Evolutionary conservation across 306 rosid species (phyloP).

Genomic region (Quercus dentata): DNA sequence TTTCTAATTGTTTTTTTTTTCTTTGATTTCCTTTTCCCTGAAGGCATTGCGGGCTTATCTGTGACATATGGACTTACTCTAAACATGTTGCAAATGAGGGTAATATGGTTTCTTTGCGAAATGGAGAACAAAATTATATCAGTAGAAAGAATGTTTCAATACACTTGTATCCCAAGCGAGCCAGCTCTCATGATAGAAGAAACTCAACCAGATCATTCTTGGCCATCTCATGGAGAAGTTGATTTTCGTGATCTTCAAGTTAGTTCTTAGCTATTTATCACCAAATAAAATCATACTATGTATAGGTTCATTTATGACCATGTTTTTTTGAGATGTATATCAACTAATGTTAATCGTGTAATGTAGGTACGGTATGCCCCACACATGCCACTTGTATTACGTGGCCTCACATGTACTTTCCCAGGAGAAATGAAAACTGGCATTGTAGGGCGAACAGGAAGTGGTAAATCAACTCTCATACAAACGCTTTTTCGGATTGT

Average conservation of each 20-base stretch:
- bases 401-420: conserved; percentile 47
- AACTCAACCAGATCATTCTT: conserved; percentile 30
- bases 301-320: not conserved
- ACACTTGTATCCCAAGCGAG: conserved; percentile 62
- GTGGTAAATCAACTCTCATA: no score
- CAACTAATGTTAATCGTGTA: not conserved
- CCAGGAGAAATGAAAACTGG: conserved; percentile 45
- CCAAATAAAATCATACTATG: no score
- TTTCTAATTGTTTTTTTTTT: not conserved
- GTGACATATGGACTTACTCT: no score
- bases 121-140: no score
- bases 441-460: not conserved
- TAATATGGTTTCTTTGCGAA: no score
- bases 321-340: not conserved
- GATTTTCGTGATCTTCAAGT: no score
- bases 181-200: conserved; percentile 65
- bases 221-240: no score
- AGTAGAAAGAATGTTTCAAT: conserved; percentile 55
- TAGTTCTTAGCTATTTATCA: no score
- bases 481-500: no score
- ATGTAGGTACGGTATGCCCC: not conserved
- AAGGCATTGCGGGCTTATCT: conserved; percentile 50
- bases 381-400: conserved; percentile 49
- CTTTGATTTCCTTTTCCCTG: not conserved
- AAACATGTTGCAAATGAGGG: no score